A percentile compares a stretch with the other conserved stretches of the same genome.
These are phyloP conservation scores for Westerdykella ornata DNA, from an alignment of 2,329 filamentous ascomycete genomes.

Conservation along the genomic window DNA sequence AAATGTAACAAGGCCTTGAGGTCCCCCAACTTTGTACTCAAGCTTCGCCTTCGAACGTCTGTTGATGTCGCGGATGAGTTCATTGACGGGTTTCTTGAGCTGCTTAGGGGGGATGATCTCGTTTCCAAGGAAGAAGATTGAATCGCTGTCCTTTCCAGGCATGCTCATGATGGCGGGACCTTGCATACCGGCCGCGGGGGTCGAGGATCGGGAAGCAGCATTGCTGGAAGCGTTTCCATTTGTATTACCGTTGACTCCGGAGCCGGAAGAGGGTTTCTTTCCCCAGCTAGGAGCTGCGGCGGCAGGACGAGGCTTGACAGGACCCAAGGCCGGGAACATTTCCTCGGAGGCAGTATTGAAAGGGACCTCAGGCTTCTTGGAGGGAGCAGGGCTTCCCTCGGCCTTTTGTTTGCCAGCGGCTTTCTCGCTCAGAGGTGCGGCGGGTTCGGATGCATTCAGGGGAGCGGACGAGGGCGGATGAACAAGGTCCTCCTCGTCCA, in stretches of 20 bases:
- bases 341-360: conserved; percentile 86
- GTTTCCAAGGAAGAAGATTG: conserved; percentile 64
- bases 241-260: conserved; percentile 39
- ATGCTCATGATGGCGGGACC: conserved; percentile 57
- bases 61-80: conserved; percentile 87
- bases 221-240: conserved; percentile 50
- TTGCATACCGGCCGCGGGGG: conserved; percentile 50
- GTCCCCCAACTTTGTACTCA: conserved; percentile 61
- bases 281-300: conserved; percentile 71
- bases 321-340: conserved; percentile 85
- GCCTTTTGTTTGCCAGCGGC: conserved; percentile 63
- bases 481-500: conserved; percentile 68
- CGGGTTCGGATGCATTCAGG: conserved; percentile 16
- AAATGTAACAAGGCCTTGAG: conserved; percentile 68
- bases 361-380: conserved; percentile 32
- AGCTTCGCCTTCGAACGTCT: conserved; percentile 83
- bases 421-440: conserved; percentile 52
- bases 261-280: conserved; percentile 51
- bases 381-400: conserved; percentile 39
- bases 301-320: conserved; percentile 56
- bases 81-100: conserved; percentile 75
- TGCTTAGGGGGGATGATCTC: conserved; percentile 71
- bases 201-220: conserved; percentile 52
- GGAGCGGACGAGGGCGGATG: conserved; percentile 48
- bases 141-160: conserved; percentile 75